Base-by-base conservation (phyloP, 73 alveolate genomes). In the Effrenium voratum region DNA sequence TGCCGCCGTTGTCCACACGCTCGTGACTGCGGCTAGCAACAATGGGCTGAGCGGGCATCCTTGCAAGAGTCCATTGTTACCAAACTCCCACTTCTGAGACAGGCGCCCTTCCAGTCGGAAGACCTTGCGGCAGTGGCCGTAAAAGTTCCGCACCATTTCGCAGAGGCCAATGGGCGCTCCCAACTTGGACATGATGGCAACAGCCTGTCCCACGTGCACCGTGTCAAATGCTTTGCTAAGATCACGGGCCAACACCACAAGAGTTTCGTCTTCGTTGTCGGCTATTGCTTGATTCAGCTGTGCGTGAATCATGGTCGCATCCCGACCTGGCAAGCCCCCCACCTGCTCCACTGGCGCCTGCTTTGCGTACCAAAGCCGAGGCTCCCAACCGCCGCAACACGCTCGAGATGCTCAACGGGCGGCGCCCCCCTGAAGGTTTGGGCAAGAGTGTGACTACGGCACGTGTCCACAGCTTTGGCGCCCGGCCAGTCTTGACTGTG, bases 171-270 rank as follows among this genome's bases (percentile, higher is more conserved):
- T 10, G 10, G 77, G 77, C 41, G 77, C 77, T 8, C 38, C 41
- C 41, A 63, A 15, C 41, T 63, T 15, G 77, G 32, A 15, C 40
- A 63, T 22, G 40, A 63, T 15, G 36, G 86, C 57, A 40, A 75
- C 40, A 34, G 41, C 86, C 13, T 75, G 86, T 19, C 16, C 19
- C 40, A 75, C 43, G 57, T 41, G 55, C 40, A 75, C 86, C 2
- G 86, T 41, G 59, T 75, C 86, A 41, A 75, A 75, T 0, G 86
- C 86, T 16, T 75, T 75, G 86, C 59, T 75, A 22, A 75, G 86
- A 30, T 75, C 86, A 24, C 41, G 86, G 52, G 86, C 38, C 3
- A 38, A 46, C n/a, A 75, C 5, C 34, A 75, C 43, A 40, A 75
- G 41, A n/a, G n/a, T n/a, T n/a, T n/a, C n/a, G 36, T 75, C 86